Conservation (phyloP, 2,329 filamentous ascomycete species). For the Thermomyces lanuginosus region DNA sequence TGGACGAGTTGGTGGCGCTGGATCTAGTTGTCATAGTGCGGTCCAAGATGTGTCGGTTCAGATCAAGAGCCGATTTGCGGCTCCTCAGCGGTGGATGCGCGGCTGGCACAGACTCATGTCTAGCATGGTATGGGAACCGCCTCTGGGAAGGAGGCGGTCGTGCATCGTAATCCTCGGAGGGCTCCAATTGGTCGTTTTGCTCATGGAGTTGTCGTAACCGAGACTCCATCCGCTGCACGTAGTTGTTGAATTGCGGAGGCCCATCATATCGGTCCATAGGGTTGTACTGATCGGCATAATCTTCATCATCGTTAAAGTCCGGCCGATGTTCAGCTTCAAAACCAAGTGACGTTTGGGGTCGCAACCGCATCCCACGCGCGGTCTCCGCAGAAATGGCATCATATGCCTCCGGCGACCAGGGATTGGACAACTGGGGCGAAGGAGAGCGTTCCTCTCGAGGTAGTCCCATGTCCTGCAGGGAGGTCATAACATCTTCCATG, state of each 20-base stretch:
- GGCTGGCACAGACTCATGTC: slow-evolving; percentile 27
- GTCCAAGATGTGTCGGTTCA: slow-evolving; percentile 51
- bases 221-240: slow-evolving; percentile 83
- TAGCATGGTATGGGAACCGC: slow-evolving; percentile 26
- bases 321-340: slow-evolving; percentile 37
- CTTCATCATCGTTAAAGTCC: slow-evolving; percentile 33
- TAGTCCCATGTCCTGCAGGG: slow-evolving; percentile 69
- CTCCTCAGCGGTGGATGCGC: slow-evolving; percentile 22
- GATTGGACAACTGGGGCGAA: slow-evolving; percentile 39
- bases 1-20: slow-evolving; percentile 62
- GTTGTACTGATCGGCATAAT: slow-evolving; percentile 39
- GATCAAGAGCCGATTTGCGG: slow-evolving; percentile 49
- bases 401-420: slow-evolving; percentile 87
- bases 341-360: slow-evolving; percentile 61
- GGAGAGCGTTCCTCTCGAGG: slow-evolving; percentile 35
- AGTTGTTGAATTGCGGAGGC: slow-evolving; percentile 61
- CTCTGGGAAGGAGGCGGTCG: slow-evolving; percentile 47
- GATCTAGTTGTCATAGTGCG: slow-evolving; percentile 82
- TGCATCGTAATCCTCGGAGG: slow-evolving; percentile 23
- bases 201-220: slow-evolving; percentile 56
- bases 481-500: slow-evolving; percentile 97
- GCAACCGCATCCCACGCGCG: slow-evolving; percentile 21
- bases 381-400: slow-evolving; percentile 32
- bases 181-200: slow-evolving; percentile 36
- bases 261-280: slow-evolving; percentile 40